Conservation (phyloP, 1,139 yeast genomes). For the Yueomyces sp. region DNA sequence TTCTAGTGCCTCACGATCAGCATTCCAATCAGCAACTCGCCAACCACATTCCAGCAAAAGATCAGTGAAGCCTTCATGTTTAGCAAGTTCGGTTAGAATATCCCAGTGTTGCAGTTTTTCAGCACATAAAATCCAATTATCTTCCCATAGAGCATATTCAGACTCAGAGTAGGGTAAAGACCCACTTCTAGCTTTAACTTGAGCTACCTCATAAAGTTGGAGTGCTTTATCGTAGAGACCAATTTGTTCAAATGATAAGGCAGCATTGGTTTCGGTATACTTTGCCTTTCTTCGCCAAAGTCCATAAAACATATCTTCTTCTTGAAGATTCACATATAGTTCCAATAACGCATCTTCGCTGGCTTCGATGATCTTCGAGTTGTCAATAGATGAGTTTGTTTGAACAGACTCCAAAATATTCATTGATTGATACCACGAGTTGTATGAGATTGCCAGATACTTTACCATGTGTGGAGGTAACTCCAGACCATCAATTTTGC, state of each 20-base stretch:
- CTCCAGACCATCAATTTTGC: slow-evolving; percentile 58
- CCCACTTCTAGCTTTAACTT: slow-evolving; percentile 91
- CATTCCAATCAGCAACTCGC: slow-evolving; percentile 98
- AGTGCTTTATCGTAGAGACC: slow-evolving; percentile 94
- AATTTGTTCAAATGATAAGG: slow-evolving; percentile 85
- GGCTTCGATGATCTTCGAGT: slow-evolving; percentile 66
- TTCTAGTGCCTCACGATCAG: slow-evolving; percentile 87
- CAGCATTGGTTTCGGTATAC: slow-evolving; percentile 84
- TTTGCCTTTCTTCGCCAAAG: slow-evolving; percentile 94
- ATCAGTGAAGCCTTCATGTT: slow-evolving; percentile 96
- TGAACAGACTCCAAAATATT: slow-evolving; percentile 70
- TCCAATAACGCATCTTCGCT: slow-evolving; percentile 87
- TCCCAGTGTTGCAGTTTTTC: slow-evolving; percentile 98
- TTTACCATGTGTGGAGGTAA: slow-evolving; percentile 93
- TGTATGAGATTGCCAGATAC: slow-evolving; percentile 74
- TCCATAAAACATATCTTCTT: slow-evolving; percentile 95
- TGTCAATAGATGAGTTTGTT: slow-evolving; percentile 50
- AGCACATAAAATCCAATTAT: slow-evolving; percentile 95
- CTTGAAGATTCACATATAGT: slow-evolving; percentile 77
- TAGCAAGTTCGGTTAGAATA: slow-evolving; percentile 86
- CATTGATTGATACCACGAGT: slow-evolving; percentile 87
- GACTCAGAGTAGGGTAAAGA: slow-evolving; percentile 91
- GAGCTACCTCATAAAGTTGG: slow-evolving; percentile 93
- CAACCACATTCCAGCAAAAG: slow-evolving; percentile 93
- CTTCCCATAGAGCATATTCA: slow-evolving; percentile 96